phyloP scores from a whole-genome alignment of 805 yeast species.

The Ogataea parapolymorpha region DNA sequence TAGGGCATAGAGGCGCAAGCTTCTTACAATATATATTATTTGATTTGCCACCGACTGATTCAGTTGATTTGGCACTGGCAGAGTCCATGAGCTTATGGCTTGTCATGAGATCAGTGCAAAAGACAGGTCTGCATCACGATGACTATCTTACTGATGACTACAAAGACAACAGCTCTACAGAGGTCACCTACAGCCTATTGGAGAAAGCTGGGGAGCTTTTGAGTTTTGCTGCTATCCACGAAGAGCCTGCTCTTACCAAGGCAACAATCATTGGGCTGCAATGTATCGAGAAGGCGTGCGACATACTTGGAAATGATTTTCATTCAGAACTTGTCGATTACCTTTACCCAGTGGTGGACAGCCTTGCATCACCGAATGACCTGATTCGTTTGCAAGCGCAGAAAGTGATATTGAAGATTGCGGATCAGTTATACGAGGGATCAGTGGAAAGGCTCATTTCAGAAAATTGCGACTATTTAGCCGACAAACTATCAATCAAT shows the following conservation, averaged over 20 bases:
- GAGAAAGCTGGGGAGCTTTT: conserved; percentile 43
- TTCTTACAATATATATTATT: neutral
- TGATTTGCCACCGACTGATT: neutral
- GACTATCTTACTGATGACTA: no score
- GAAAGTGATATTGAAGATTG: conserved; percentile 47
- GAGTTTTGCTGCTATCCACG: conserved; percentile 31
- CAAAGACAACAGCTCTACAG: neutral
- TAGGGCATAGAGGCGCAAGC: neutral
- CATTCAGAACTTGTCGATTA: conserved; percentile 62
- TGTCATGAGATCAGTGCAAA: neutral
- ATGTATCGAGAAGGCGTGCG: conserved; percentile 37
- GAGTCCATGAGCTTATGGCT: conserved; percentile 5
- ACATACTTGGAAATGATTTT: conserved; percentile 37
- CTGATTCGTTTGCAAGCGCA: conserved; percentile 50
- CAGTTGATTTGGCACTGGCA: neutral
- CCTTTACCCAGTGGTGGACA: conserved; percentile 69
- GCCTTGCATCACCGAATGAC: conserved; percentile 56
- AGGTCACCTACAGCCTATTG: conserved; percentile 27
- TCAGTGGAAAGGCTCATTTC: conserved; percentile 54
- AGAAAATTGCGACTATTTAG: conserved; percentile 73
- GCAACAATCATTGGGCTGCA: conserved; percentile 39
- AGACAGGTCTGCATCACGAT: no score
- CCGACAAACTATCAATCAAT: conserved; percentile 72
- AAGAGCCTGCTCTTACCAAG: conserved; percentile 9
- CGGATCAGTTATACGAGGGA: conserved; percentile 49